Percentiles rank a stretch among this genome's conserved stretches.
Conservation (phyloP, 1,139 yeast species). For the Arxiozyma heterogenica region DNA sequence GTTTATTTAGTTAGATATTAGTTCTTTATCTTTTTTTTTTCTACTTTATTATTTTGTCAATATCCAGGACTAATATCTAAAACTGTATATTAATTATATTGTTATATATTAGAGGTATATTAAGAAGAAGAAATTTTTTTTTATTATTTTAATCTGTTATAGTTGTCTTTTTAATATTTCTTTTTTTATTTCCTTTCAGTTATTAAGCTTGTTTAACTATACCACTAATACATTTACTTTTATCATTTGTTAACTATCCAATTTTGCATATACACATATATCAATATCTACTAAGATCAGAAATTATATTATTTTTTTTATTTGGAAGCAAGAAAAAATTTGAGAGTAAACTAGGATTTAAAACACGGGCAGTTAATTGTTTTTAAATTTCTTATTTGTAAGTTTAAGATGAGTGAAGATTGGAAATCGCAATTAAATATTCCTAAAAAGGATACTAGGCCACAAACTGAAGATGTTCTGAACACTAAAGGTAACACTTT, state of each 20-base stretch:
- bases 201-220: not conserved
- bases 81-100: not conserved
- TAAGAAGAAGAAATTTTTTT: not conserved
- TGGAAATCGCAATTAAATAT: slow-evolving; percentile 73
- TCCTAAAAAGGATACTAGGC: slow-evolving; percentile 80
- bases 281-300: not conserved
- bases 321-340: not conserved
- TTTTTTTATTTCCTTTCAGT: not conserved
- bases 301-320: no score
- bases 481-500: slow-evolving; percentile 85
- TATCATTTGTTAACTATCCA: not conserved
- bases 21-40: not conserved
- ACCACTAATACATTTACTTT: not conserved
- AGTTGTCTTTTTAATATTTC: no score
- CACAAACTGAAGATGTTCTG: slow-evolving; percentile 93
- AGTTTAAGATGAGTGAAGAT: slow-evolving; percentile 11
- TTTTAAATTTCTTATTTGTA: no score
- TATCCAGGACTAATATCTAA: not conserved
- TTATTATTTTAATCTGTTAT: no score
- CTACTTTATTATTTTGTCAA: no score
- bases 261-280: not conserved
- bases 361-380: not conserved
- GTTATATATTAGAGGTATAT: not conserved
- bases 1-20: not conserved
- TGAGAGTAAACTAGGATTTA: not conserved